phyloP scores from a whole-genome alignment of 208 protist species.

The Wallacemonas sp. region DNA sequence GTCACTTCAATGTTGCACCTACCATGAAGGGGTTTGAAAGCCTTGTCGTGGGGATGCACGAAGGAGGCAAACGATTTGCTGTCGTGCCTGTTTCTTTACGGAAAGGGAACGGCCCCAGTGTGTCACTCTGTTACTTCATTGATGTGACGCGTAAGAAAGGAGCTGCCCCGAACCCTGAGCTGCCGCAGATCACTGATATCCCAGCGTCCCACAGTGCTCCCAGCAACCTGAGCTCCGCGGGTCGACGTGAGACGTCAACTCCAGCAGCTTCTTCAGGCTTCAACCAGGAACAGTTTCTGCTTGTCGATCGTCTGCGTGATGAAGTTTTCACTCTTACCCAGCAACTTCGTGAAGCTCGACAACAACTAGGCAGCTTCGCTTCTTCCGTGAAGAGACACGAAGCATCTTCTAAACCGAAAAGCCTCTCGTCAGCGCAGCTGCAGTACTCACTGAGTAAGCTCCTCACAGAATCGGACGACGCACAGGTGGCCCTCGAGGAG shows the following conservation, averaged over 20 bases:
- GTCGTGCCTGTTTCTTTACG: conserved; percentile 50
- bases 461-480: conserved; percentile 41
- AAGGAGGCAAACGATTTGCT: conserved; percentile 52
- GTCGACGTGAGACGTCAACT: not conserved
- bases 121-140: conserved; percentile 68
- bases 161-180: not conserved
- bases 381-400: conserved; percentile 43
- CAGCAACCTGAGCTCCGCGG: no score
- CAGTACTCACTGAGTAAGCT: conserved; percentile 67
- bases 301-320: conserved; percentile 63
- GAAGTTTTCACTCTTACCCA: conserved; percentile 65
- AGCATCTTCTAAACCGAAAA: conserved; percentile 27
- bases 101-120: conserved; percentile 47
- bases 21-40: conserved; percentile 82
- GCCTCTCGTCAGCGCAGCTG: conserved; percentile 53
- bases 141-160: conserved; percentile 50
- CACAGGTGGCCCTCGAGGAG: conserved; percentile 32
- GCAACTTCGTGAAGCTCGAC: conserved; percentile 54
- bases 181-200: not conserved
- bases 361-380: conserved; percentile 46
- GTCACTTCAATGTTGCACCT: conserved; percentile 49
- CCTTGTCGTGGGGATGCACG: conserved; percentile 65
- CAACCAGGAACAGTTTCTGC: conserved; percentile 60
- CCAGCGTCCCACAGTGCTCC: no score
- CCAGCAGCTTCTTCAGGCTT: conserved; percentile 26